Conservation (phyloP, 2,329 filamentous ascomycete genomes). For the Talaromyces sp. region DNA sequence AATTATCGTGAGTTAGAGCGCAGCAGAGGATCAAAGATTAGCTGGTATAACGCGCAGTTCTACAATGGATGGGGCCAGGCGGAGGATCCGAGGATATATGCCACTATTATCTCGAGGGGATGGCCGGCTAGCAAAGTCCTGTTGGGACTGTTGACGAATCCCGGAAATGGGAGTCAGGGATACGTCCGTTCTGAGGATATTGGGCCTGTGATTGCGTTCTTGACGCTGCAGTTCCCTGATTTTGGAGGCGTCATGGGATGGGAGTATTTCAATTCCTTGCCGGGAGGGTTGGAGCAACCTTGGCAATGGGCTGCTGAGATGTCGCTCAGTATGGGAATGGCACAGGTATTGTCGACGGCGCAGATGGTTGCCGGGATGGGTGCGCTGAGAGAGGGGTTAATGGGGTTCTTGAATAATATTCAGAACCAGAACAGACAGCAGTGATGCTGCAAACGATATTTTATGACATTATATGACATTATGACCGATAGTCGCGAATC, state of each 20-base stretch:
- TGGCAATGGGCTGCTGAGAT: slow-evolving; percentile 78
- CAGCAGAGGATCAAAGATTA: slow-evolving; percentile 63
- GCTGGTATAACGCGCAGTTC: slow-evolving; percentile 90
- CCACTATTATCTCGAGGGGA: slow-evolving; percentile 51
- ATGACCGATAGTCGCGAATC: neutral
- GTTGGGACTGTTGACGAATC: slow-evolving; percentile 76
- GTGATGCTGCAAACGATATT: neutral
- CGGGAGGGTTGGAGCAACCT: slow-evolving; percentile 61
- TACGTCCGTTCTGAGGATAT: slow-evolving; percentile 62
- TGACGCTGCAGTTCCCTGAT: slow-evolving; percentile 60
- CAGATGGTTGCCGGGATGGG: slow-evolving; percentile 30
- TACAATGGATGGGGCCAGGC: slow-evolving; percentile 86
- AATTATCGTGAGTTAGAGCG: slow-evolving; percentile 73
- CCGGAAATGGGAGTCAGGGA: slow-evolving; percentile 65
- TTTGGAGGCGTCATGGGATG: slow-evolving; percentile 93
- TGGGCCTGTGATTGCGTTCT: slow-evolving; percentile 55
- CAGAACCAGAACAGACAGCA: slow-evolving; percentile 30
- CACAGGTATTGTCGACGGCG: slow-evolving; percentile 36
- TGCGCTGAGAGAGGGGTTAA: slow-evolving; percentile 33
- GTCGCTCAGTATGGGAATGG: slow-evolving; percentile 52
- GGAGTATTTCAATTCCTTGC: slow-evolving; percentile 87
- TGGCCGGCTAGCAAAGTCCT: slow-evolving; percentile 75
- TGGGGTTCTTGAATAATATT: slow-evolving; percentile 28
- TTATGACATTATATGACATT: neutral
- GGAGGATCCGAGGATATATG: slow-evolving; percentile 48